These are phyloP conservation scores for Fusarium irregulare DNA, from an alignment of 2,329 filamentous ascomycete genomes.

Conservation along the genomic window DNA sequence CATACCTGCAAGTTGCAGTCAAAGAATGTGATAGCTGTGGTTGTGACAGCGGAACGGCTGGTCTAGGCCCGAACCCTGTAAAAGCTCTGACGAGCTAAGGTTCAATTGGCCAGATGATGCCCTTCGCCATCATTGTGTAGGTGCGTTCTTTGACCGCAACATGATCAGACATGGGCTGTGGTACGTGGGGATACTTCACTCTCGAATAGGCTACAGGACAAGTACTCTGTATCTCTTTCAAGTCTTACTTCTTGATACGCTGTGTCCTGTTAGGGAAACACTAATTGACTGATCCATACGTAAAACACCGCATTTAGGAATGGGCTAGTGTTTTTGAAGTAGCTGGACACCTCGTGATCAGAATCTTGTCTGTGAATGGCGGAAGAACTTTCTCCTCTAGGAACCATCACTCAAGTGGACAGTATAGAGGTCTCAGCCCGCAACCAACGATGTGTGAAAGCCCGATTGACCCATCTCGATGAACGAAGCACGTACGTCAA, in stretches of 20 bases:
- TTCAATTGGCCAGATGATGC: not conserved
- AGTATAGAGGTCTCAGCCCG: not conserved
- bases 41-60: conserved; percentile 1
- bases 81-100: not conserved
- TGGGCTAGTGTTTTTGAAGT: not conserved
- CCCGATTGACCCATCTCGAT: not conserved
- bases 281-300: not conserved
- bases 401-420: too few species aligned
- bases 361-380: not conserved
- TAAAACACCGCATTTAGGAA: fast-evolving
- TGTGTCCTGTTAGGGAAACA: not conserved
- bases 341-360: not conserved
- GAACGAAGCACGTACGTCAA: fast-evolving
- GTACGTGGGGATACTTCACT: fast-evolving
- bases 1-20: not conserved
- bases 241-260: not conserved
- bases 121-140: not conserved
- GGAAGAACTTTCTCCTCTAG: too few species aligned
- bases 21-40: not conserved
- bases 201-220: not conserved
- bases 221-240: not conserved
- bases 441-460: too few species aligned
- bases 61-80: not conserved
- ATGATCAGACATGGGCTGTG: fast-evolving
- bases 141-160: not conserved